Evolutionary conservation across 495 filamentous ascomycete genomes (phyloP).

Genomic region (Aspergillus incahuasiensis): DNA sequence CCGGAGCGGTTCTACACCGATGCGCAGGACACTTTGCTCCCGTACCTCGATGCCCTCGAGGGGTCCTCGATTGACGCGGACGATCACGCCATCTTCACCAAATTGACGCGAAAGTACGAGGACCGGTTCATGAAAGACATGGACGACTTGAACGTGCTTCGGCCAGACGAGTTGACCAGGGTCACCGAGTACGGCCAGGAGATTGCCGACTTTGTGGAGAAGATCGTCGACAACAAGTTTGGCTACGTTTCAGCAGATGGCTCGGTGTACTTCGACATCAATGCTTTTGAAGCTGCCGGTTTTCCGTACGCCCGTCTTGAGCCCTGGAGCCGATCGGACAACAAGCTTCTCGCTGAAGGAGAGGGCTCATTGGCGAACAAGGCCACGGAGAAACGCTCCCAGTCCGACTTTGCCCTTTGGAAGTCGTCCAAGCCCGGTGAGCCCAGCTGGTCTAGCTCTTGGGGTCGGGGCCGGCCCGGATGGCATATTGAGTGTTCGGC

Average conservation of each 20-base stretch:
- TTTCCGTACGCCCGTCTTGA: constrained; percentile 81
- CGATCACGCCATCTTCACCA: constrained; percentile 73
- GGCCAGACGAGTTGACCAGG: constrained; percentile 74
- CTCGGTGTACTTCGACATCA: constrained; percentile 92
- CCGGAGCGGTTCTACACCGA: constrained; percentile 54
- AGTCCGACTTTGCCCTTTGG: constrained; percentile 90
- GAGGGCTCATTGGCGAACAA: constrained; percentile 78
- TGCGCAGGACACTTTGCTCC: constrained; percentile 67
- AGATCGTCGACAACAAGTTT: constrained; percentile 77
- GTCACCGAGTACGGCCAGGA: constrained; percentile 87
- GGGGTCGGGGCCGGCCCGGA: constrained; percentile 84
- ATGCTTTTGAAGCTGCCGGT: constrained; percentile 76
- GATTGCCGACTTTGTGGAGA: constrained; percentile 73
- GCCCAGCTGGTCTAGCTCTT: constrained; percentile 80
- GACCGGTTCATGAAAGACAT: constrained; percentile 80
- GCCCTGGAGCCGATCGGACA: constrained; percentile 81
- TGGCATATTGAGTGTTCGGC: constrained; percentile 99
- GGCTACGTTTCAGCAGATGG: constrained; percentile 77
- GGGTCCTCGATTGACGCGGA: constrained; percentile 68
- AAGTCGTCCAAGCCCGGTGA: constrained; percentile 90
- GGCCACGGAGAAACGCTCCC: constrained; percentile 60
- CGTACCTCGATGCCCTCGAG: constrained; percentile 77
- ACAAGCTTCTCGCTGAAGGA: constrained; percentile 78
- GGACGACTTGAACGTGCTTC: constrained; percentile 76
- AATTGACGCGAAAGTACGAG: constrained; percentile 78